Evolutionary conservation across 805 yeast species (phyloP).

Genomic region (Candida awuae): DNA sequence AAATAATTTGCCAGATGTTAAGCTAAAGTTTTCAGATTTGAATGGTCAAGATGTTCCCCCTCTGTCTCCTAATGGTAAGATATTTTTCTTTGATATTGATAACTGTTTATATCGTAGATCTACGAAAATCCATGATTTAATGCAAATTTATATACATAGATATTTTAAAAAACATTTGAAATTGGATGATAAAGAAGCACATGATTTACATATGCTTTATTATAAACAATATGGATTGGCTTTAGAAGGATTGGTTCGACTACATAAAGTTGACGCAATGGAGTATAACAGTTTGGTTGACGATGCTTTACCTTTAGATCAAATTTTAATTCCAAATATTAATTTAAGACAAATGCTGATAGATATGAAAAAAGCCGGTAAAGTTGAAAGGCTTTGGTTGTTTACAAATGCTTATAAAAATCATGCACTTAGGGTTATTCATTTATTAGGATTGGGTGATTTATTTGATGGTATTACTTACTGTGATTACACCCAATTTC

Average conservation of each 20-base stretch:
- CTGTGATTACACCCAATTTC: conserved; percentile 73
- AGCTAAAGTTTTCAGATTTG: conserved; percentile 22
- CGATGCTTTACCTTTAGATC: conserved; percentile 82
- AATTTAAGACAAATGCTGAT: conserved; percentile 45
- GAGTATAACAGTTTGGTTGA: conserved; percentile 86
- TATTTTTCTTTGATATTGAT: conserved; percentile 87
- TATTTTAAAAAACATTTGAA: conserved; percentile 63
- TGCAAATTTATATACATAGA: conserved; percentile 78
- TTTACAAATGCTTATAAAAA: conserved; percentile 91
- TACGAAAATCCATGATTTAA: conserved; percentile 70
- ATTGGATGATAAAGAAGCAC: conserved; percentile 67
- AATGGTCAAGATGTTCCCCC: conserved; percentile 17
- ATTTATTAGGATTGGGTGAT: conserved; percentile 82
- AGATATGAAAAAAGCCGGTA: conserved; percentile 35
- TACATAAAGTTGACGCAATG: conserved; percentile 72
- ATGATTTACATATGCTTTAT: conserved; percentile 59
- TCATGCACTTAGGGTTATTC: conserved; percentile 77
- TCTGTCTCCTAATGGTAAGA: conserved; percentile 19
- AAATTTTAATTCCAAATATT: conserved; percentile 59
- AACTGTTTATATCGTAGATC: conserved; percentile 79
- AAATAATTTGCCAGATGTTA: conserved; percentile 19
- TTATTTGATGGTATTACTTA: conserved; percentile 88
- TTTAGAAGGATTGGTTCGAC: conserved; percentile 73
- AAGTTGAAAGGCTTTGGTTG: conserved; percentile 75
- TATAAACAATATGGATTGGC: conserved; percentile 88